phyloP scores from a whole-genome alignment of 805 yeast species.

The Suhomyces canberraensis region DNA sequence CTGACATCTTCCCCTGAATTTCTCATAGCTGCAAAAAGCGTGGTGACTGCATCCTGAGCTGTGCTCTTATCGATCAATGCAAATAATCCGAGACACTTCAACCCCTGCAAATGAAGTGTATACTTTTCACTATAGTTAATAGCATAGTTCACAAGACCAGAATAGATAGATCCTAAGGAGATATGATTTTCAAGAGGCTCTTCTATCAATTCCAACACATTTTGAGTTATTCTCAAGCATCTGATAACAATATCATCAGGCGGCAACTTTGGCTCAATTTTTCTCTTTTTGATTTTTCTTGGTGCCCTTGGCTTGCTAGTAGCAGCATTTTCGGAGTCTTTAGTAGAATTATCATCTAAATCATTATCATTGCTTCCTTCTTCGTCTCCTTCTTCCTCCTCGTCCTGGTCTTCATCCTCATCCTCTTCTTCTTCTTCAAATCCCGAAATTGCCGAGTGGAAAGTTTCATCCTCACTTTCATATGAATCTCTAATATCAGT shows the following conservation, averaged over 20 bases:
- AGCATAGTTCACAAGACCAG: constrained; percentile 77
- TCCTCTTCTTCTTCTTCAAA: constrained; percentile 15
- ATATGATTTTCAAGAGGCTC: constrained; percentile 64
- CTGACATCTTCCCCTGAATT: constrained; percentile 63
- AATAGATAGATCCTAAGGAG: constrained; percentile 65
- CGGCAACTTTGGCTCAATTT: constrained; percentile 39
- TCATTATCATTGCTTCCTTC: constrained; percentile 23
- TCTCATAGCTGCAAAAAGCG: constrained; percentile 67
- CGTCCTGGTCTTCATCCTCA: constrained; percentile 20
- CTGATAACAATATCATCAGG: constrained; percentile 51
- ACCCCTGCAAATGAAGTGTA: constrained; percentile 59
- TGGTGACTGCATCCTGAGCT: constrained; percentile 53
- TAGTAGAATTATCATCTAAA: constrained; percentile 20
- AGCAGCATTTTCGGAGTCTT: constrained; percentile 7
- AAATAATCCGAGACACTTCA: constrained; percentile 75
- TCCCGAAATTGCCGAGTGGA: constrained; percentile 23
- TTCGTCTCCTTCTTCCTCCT: constrained; percentile 13
- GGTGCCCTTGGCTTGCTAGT: constrained; percentile 27
- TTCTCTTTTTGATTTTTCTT: constrained; percentile 27
- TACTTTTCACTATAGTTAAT: constrained; percentile 47
- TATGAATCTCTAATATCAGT: constrained; percentile 77
- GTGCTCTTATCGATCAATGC: constrained; percentile 58
- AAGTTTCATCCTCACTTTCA: constrained; percentile 35
- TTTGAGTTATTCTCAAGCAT: constrained; percentile 66
- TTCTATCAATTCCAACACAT: constrained; percentile 64